Percentiles rank a stretch among this genome's conserved stretches.
Evolutionary conservation across 2,329 filamentous ascomycete genomes (phyloP).

Genomic region (Neocucurbitaria cava): DNA sequence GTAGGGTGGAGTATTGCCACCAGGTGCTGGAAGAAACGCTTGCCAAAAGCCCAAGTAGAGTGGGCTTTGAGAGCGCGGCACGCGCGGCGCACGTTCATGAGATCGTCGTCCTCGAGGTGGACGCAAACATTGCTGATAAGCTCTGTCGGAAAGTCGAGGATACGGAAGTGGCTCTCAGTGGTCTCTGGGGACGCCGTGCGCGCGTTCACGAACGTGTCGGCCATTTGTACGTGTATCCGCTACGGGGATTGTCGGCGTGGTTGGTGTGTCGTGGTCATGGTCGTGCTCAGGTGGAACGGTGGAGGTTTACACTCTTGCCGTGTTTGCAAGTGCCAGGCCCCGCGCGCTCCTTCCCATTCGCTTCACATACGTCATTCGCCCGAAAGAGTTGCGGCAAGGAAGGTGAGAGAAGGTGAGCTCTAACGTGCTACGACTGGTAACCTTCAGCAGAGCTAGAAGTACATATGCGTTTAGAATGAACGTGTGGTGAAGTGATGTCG

Average conservation of each 20-base stretch:
- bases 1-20: conserved; percentile 3
- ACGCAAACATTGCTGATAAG: conserved; percentile 1
- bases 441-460: too few species aligned
- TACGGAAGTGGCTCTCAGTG: not conserved
- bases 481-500: not conserved
- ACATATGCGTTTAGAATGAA: too few species aligned
- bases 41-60: conserved; percentile 3
- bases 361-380: not conserved
- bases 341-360: not conserved
- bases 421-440: not conserved
- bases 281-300: not conserved
- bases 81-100: not conserved
- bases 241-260: not conserved
- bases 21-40: conserved; percentile 4
- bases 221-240: not conserved
- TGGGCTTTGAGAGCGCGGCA: not conserved
- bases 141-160: conserved; percentile 10
- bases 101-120: not conserved
- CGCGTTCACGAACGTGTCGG: not conserved
- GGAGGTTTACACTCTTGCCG: not conserved
- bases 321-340: not conserved
- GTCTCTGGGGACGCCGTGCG: not conserved
- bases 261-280: not conserved
- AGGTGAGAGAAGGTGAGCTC: not conserved
- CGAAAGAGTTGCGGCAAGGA: too few species aligned